Base-by-base conservation (phyloP, 352 stramenopile species). In the Globisporangium carolinianum region DNA sequence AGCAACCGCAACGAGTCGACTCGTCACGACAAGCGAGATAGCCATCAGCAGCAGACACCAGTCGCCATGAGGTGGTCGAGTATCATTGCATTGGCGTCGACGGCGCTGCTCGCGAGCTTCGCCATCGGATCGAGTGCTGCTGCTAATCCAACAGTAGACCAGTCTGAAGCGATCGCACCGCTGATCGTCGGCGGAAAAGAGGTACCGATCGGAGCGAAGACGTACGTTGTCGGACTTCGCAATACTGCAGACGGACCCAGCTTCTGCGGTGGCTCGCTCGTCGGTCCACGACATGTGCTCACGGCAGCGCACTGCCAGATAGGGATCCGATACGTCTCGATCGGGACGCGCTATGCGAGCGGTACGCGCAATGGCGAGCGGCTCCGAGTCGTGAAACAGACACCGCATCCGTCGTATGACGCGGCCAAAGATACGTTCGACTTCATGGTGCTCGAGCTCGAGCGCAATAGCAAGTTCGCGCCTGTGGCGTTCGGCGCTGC, bases 291-390 rank as follows among this genome's bases (percentile, higher is more conserved):
- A 8, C 71, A 79, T 50, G 66, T 81, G 17, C 55, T 81, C 6
- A 73, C 72, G 35, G 67, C 73, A 9, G 77, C 76, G 32, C 74
- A 87, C 63, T 89, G 76, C 57, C 51, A 61, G 36, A 18, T 6
- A 15, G 46, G 10, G 18, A 74, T 81, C 53, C 61, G 65, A 10
- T 84, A 73, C 61, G 75, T 75, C 15, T 71, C 71, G 1, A 65
- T 88, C 24, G 79, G 79, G 37, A 77, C 77, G 58, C 77, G 86
- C 66, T 87, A 65, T 60, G 50, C 75, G 18, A 80, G 63, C 38
- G 76, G 77, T 47, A 67, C 60, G 8, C 37, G 61, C 4, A 68
- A 86, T 50, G 71, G 73, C 6, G 69, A 82, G 57, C 71, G 69
- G 51, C 82, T 86, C 58, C 55, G 60, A 14, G 72, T 87, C 18